phyloP scores from a whole-genome alignment of 2,329 filamentous ascomycete genomes.

The Penicillium sp. region DNA sequence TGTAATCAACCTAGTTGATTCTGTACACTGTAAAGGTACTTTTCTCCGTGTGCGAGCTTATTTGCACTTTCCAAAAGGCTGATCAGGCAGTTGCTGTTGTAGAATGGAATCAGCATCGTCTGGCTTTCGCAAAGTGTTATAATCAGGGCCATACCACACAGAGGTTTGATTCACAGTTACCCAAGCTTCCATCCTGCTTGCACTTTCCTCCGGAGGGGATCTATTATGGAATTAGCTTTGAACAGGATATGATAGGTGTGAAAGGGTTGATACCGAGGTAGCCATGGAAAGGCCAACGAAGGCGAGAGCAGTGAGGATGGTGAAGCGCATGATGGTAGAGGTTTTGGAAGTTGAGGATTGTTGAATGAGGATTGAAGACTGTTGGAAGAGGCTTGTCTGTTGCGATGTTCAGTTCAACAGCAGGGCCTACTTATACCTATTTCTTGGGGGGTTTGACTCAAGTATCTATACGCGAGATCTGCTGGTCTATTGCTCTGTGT shows the following conservation, averaged over 20 bases:
- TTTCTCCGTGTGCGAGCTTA: neutral
- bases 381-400: neutral
- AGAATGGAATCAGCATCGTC: neutral
- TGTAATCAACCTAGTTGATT: neutral
- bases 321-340: conserved; percentile 1
- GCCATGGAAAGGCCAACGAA: conserved; percentile 3
- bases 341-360: neutral
- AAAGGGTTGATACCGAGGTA: neutral
- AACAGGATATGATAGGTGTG: neutral
- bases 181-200: conserved; percentile 10
- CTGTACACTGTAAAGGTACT: neutral
- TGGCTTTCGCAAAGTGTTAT: neutral
- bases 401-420: neutral
- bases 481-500: neutral
- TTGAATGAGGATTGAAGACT: neutral
- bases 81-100: neutral
- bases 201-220: conserved; percentile 3
- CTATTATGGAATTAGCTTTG: neutral
- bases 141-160: neutral
- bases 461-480: neutral
- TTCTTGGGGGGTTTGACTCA: neutral
- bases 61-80: conserved; percentile 7
- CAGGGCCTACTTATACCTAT: neutral
- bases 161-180: conserved; percentile 4
- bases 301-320: conserved; percentile 1